Evolutionary conservation across 176 grass and related monocot genomes (phyloP), one percentile per base, ranked within the genome.

Genomic region (Ensete ventricosum): DNA sequence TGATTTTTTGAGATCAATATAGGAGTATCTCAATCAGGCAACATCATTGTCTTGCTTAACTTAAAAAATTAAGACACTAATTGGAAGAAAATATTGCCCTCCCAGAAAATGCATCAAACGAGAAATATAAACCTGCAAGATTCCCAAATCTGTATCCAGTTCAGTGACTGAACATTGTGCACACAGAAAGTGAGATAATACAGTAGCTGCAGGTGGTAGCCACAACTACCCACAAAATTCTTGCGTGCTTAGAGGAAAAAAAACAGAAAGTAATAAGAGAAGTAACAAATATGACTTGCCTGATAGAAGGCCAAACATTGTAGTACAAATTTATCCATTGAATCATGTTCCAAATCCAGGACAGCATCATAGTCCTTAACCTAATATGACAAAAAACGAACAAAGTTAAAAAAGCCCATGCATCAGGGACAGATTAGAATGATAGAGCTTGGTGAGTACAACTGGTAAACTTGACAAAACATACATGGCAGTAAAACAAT

Each of bases 261-360:
- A 43, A 43, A 43, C 34, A 43, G 34, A 43, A 43, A 63, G n/a
- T 10, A 17, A 26, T 2, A 26, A 67, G 14, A 34, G 43, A 10
- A 71, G 9, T 63, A 67, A 77, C 26, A 25, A 14, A 76, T 16
- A 77, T 21, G 69, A 60, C 27, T 27, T 83, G 91, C 95, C 95
- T 99, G 95, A 79, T 94, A 99, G 67, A 99, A 99, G 27, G 95
- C 88, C 78, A 99, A 82, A 72, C 95, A 99, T 69, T 99, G 95
- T 63, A 99, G 81, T 74, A 99, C 86, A 87, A 99, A 99, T 80
- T 99, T 99, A 89, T 99, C 95, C 73, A 94, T 83, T 62, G 95
- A 94, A 85, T 99, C 95, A 80, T 94, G 95, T 62, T 99, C 95
- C 80, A 99, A 86, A 84, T 99, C 88, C 1, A 99, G 86, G 60